Conservation (phyloP, 345 rosid species). For the Streptanthus diversifolius region DNA sequence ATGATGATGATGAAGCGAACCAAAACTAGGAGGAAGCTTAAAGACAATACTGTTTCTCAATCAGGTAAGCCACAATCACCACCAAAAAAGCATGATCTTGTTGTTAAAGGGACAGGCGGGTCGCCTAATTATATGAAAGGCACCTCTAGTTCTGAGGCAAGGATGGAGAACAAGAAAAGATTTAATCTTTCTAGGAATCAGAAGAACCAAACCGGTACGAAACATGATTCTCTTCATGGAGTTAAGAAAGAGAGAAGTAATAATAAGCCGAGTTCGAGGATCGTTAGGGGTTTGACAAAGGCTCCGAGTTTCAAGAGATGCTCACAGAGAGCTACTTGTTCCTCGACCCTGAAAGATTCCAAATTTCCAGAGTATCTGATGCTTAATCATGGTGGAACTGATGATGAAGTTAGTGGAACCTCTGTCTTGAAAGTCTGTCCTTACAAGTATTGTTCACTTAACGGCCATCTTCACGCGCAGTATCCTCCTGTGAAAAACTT, state of each 20-base stretch:
- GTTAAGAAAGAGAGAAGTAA: constrained; percentile 29
- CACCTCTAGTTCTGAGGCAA: constrained; percentile 79
- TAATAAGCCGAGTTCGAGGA: constrained; percentile 51
- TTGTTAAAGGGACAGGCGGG: constrained; percentile 29
- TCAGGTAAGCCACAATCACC: constrained; percentile 43
- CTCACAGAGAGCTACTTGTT: constrained; percentile 73
- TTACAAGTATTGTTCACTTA: constrained; percentile 81
- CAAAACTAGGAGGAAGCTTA: constrained; percentile 50
- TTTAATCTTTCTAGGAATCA: constrained; percentile 31
- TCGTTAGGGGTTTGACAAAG: constrained; percentile 56
- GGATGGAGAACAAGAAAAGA: constrained; percentile 46
- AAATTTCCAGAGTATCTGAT: constrained; percentile 66
- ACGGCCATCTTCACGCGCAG: constrained; percentile 73
- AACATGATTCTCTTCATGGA: constrained; percentile 39
- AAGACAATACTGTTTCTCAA: constrained; percentile 36
- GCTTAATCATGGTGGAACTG: constrained; percentile 64
- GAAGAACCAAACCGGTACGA: constrained; percentile 31
- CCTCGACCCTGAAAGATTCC: constrained; percentile 80
- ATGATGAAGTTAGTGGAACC: constrained; percentile 58
- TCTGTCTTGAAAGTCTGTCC: constrained; percentile 78
- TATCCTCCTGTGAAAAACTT: constrained; percentile 72
- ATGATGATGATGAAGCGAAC: constrained; percentile 82
- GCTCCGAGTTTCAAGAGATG: constrained; percentile 63
- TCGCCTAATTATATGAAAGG: constrained; percentile 88
- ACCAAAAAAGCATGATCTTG: constrained; percentile 30